Evolutionary conservation across 495 filamentous ascomycete genomes (phyloP).

Genomic region (Collariella sp.): DNA sequence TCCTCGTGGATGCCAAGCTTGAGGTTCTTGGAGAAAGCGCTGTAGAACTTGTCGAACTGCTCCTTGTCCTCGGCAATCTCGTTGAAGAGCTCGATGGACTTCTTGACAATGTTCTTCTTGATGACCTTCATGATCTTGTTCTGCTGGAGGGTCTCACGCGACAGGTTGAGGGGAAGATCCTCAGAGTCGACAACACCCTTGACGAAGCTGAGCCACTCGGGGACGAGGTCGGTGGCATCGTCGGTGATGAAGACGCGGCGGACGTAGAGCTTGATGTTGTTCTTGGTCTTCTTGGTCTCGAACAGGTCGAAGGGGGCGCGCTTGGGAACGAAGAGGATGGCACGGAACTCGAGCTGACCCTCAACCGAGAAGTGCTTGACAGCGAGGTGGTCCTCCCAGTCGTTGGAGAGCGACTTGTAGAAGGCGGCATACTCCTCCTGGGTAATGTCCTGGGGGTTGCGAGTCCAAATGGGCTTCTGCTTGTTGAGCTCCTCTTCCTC

Average conservation of each 20-base stretch:
- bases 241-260: conserved; percentile 99
- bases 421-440: conserved; percentile 96
- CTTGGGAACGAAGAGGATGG: conserved; percentile 99
- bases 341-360: conserved; percentile 99
- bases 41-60: conserved; percentile 99
- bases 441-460: conserved; percentile 92
- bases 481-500: conserved; percentile 99
- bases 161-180: conserved; percentile 97
- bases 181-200: conserved; percentile 99
- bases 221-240: conserved; percentile 96
- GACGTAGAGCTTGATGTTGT: conserved; percentile 99
- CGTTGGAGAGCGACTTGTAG: conserved; percentile 99
- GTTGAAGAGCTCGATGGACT: conserved; percentile 96
- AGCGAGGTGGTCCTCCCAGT: conserved; percentile 98
- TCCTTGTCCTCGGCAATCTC: conserved; percentile 99
- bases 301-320: conserved; percentile 99
- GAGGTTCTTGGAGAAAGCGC: conserved; percentile 99
- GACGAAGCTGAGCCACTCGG: conserved; percentile 98
- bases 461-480: conserved; percentile 98
- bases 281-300: conserved; percentile 99
- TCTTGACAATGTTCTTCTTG: conserved; percentile 99
- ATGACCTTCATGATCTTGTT: conserved; percentile 99
- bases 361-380: conserved; percentile 99
- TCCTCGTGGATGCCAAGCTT: conserved; percentile 99
- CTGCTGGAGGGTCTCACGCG: conserved; percentile 99